These are phyloP conservation scores for Acanthamoeba healyi DNA, from an alignment of 208 protist genomes.

Conservation along the genomic window DNA sequence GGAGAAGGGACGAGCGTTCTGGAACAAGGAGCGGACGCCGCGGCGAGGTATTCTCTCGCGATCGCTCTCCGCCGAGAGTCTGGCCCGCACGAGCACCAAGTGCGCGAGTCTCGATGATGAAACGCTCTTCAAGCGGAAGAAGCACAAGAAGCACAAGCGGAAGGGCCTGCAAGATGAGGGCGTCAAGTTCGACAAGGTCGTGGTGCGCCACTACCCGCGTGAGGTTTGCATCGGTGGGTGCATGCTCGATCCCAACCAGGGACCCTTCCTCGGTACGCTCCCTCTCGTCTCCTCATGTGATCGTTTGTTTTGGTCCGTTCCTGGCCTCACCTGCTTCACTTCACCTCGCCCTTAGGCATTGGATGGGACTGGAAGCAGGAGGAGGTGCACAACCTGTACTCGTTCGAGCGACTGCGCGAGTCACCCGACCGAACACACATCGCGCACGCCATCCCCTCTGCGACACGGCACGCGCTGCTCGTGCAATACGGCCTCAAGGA, in stretches of 20 bases:
- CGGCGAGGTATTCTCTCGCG: conserved; percentile 13
- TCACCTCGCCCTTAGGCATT: neutral
- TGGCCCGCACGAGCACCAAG: neutral
- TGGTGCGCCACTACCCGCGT: conserved; percentile 28
- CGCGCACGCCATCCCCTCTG: neutral
- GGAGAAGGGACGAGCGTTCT: conserved; percentile 15
- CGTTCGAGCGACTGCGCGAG: conserved; percentile 37
- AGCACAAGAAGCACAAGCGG: conserved; percentile 33
- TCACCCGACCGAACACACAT: neutral
- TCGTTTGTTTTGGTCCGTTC: too few relatives aligned
- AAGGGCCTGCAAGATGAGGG: conserved; percentile 11
- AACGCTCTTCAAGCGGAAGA: neutral
- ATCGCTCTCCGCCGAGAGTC: neutral
- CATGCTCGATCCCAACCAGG: conserved; percentile 47
- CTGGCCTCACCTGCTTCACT: neutral
- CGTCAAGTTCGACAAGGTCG: conserved; percentile 48
- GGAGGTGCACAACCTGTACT: conserved; percentile 45
- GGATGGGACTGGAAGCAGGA: conserved; percentile 60
- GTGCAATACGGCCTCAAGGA: neutral
- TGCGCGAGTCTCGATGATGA: neutral
- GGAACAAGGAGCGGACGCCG: conserved; percentile 28
- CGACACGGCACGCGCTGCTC: neutral
- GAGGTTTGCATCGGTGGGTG: conserved; percentile 43
- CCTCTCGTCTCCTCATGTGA: too few relatives aligned
- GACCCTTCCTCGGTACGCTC: conserved; percentile 34